phyloP scores from a whole-genome alignment of 192 early-diverging fungal genomes.

The Entomortierella lignicola region DNA sequence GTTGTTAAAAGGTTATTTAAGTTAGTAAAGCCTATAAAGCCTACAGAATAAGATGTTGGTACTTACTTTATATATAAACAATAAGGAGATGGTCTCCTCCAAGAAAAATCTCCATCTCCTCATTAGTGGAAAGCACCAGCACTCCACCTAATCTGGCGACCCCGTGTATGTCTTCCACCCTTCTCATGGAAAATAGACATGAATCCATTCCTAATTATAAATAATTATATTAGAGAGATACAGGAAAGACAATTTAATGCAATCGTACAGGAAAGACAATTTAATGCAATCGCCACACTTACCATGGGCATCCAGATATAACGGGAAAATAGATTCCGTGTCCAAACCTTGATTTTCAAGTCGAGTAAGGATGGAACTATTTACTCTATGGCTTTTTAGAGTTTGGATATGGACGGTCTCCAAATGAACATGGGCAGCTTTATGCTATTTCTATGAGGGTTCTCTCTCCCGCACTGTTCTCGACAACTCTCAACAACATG shows the following conservation, averaged over 20 bases:
- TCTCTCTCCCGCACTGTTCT: neutral
- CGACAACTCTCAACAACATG: neutral
- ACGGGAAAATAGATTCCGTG: neutral
- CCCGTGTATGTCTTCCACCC: neutral
- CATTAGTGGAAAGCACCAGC: neutral
- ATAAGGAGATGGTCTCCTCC: neutral
- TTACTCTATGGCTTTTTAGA: neutral
- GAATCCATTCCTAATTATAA: neutral
- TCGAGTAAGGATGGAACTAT: neutral
- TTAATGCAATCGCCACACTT: no score
- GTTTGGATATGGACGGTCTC: neutral
- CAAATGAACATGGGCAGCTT: neutral
- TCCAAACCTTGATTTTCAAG: neutral
- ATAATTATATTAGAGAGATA: neutral
- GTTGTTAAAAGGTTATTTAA: no score
- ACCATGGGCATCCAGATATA: slow-evolving; percentile 2
- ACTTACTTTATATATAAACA: neutral
- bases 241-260: neutral
- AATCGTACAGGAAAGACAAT: no score
- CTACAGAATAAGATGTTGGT: neutral
- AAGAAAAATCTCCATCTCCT: neutral
- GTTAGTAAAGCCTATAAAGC: neutral
- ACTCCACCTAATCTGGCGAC: neutral
- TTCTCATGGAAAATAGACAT: neutral
- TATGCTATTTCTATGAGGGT: slow-evolving; percentile 1